These are phyloP conservation scores for Monosporascus sp. DNA, from an alignment of 2,329 filamentous ascomycete genomes.

Conservation along the genomic window DNA sequence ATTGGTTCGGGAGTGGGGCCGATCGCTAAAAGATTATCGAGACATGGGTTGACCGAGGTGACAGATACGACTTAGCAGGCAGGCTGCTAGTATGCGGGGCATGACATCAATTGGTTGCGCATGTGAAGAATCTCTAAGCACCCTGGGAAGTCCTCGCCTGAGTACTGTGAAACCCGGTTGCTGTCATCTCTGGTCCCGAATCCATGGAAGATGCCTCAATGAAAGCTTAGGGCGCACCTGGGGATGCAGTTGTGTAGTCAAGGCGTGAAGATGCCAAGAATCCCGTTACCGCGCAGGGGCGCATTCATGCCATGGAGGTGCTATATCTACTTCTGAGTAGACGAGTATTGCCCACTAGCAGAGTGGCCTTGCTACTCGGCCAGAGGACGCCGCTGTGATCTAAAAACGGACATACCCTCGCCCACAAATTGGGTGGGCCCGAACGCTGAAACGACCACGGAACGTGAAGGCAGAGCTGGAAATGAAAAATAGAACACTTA, in stretches of 20 bases:
- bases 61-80: not conserved
- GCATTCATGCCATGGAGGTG: not conserved
- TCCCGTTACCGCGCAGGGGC: not conserved
- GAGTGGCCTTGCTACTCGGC: not conserved
- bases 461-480: not conserved
- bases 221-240: not conserved
- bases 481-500: conserved; percentile 33
- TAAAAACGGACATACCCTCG: not conserved
- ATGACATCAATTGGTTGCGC: conserved; percentile 10
- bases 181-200: not conserved
- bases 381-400: not conserved
- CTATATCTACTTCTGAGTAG: not conserved
- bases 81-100: conserved; percentile 15
- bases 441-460: conserved; percentile 15
- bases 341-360: not conserved
- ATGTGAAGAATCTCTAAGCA: not conserved
- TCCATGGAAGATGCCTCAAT: not conserved
- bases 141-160: not conserved
- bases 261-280: not conserved
- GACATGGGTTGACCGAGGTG: conserved; percentile 13
- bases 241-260: not conserved
- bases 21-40: conserved; percentile 18
- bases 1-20: conserved; percentile 13
- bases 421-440: not conserved
- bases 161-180: not conserved